Conservation (phyloP, 2,329 filamentous ascomycete species). For the Chalaropsis thielavioides region DNA sequence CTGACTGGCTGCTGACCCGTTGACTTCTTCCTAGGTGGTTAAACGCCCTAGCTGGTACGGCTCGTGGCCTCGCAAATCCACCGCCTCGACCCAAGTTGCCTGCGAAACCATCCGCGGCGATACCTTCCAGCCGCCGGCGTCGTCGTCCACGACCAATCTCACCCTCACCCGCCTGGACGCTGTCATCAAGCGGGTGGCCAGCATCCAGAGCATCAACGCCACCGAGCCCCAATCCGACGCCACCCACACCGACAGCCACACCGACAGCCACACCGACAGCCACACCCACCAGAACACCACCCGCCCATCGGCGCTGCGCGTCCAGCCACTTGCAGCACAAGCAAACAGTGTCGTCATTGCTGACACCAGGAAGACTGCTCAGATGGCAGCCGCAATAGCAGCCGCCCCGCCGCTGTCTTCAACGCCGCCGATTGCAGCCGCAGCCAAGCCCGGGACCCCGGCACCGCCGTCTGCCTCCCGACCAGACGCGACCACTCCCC, state of each 20-base stretch:
- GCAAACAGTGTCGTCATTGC: background rate
- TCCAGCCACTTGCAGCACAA: background rate
- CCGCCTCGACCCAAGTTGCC: conserved; percentile 44
- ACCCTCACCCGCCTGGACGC: conserved; percentile 37
- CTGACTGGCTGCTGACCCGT: background rate
- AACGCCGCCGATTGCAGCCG: background rate
- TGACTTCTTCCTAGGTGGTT: conserved; percentile 28
- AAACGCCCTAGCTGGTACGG: conserved; percentile 49
- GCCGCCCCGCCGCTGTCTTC: background rate
- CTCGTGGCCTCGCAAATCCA: conserved; percentile 46
- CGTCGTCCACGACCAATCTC: conserved; percentile 33
- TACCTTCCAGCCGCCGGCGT: conserved; percentile 33
- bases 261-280: background rate
- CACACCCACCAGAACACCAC: background rate
- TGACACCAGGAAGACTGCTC: background rate
- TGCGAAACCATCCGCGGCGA: conserved; percentile 47
- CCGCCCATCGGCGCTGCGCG: background rate
- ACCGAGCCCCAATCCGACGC: conserved; percentile 7
- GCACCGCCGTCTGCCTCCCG: no score
- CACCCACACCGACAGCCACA: background rate
- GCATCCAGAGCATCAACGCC: conserved; percentile 22
- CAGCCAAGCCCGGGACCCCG: no score
- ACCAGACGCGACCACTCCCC: no score
- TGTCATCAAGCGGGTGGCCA: conserved; percentile 18
- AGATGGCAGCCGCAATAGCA: background rate